Percentiles rank a stretch among this genome's conserved stretches.
These are phyloP conservation scores for Chlorokybus atmophyticus DNA, from an alignment of 139 green algal genomes.

Conservation along the genomic window DNA sequence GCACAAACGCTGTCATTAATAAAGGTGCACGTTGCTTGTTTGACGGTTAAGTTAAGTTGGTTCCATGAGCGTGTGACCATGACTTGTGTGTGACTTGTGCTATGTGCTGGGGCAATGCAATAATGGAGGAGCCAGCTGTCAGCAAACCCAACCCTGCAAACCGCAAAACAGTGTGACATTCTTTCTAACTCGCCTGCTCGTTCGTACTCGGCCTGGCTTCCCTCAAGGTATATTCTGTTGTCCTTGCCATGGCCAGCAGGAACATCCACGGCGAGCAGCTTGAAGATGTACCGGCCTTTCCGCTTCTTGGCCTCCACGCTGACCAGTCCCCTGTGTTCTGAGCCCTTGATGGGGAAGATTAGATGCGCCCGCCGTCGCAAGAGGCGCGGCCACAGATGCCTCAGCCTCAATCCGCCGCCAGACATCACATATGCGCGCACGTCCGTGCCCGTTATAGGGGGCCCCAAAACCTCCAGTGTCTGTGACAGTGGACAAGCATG, in stretches of 20 bases:
- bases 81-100: too few relatives aligned
- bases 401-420: conserved; percentile 27
- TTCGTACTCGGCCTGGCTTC: conserved; percentile 18
- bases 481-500: background rate
- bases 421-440: conserved; percentile 33
- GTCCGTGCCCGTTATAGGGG: conserved; percentile 24
- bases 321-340: conserved; percentile 24
- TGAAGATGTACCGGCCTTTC: conserved; percentile 30
- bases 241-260: conserved; percentile 11
- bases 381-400: conserved; percentile 3
- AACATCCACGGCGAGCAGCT: conserved; percentile 30
- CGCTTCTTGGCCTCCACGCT: conserved; percentile 28
- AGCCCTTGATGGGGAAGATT: conserved; percentile 30
- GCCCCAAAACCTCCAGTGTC: conserved; percentile 34
- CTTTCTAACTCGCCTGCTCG: too few relatives aligned
- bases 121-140: too few relatives aligned
- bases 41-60: too few relatives aligned
- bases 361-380: conserved; percentile 19
- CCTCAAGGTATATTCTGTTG: conserved; percentile 18
- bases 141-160: too few relatives aligned
- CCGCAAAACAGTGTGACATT: too few relatives aligned
- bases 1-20: too few relatives aligned
- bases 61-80: too few relatives aligned
- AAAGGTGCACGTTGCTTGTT: too few relatives aligned
- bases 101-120: too few relatives aligned